Evolutionary conservation across 108 stramenopile genomes (phyloP).

Genomic region (Skeletonema menzelii): DNA sequence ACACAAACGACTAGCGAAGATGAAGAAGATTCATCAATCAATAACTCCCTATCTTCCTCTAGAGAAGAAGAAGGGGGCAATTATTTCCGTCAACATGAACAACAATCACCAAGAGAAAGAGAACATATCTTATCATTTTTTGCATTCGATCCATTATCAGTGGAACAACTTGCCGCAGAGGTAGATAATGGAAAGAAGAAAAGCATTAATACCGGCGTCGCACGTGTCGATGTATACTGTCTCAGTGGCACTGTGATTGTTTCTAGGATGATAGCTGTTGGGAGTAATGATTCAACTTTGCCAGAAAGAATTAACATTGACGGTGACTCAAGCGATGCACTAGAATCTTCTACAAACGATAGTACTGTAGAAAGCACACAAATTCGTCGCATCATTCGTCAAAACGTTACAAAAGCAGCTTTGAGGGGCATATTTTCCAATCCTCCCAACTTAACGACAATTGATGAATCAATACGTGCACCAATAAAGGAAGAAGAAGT

Average conservation of each 20-base stretch:
- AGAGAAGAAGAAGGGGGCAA: neutral
- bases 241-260: conserved; percentile 68
- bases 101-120: neutral
- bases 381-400: conserved; percentile 26
- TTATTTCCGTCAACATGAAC: neutral
- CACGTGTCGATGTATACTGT: conserved; percentile 68
- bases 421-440: conserved; percentile 16
- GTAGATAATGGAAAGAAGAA: neutral
- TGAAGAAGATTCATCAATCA: neutral
- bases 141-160: conserved; percentile 17
- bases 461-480: neutral
- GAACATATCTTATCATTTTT: conserved; percentile 21
- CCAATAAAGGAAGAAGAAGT: neutral
- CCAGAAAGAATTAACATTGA: neutral
- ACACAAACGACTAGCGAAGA: neutral
- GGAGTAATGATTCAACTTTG: neutral
- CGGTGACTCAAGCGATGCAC: neutral
- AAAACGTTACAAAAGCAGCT: conserved; percentile 10
- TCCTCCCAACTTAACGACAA: conserved; percentile 16
- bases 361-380: neutral
- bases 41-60: neutral
- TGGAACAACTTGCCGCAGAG: conserved; percentile 15
- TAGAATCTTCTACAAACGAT: neutral
- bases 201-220: conserved; percentile 13
- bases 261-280: conserved; percentile 43